Conservation (phyloP, 306 rosid species). For the Malus domestica region DNA sequence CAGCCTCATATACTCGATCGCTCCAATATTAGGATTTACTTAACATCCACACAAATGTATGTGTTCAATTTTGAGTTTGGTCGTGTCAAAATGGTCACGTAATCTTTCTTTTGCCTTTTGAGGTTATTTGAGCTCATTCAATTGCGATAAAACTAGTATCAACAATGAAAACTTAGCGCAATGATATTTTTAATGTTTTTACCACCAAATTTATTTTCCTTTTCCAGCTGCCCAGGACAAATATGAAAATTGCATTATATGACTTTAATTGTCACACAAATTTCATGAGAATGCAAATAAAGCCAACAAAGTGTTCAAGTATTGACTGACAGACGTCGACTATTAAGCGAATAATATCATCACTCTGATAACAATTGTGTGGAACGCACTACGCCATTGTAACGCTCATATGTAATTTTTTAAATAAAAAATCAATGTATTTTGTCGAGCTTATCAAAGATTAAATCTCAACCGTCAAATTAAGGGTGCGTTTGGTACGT, state of each 20-base stretch:
- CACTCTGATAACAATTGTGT: neutral
- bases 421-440: no score
- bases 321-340: neutral
- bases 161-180: no score
- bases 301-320: neutral
- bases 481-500: no score
- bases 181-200: no score
- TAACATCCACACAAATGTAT: neutral
- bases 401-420: neutral
- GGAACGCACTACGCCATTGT: no score
- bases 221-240: neutral
- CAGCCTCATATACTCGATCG: neutral
- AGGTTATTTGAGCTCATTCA: neutral
- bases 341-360: neutral
- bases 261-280: neutral
- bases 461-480: neutral
- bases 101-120: neutral
- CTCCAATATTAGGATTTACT: neutral
- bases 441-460: no score
- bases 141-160: neutral
- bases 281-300: neutral
- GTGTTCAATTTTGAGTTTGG: neutral
- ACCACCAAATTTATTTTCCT: neutral
- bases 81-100: neutral
- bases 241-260: neutral